Evolutionary conservation across 106 monocot genomes (phyloP).

Genomic region (Allium fistulosum): DNA sequence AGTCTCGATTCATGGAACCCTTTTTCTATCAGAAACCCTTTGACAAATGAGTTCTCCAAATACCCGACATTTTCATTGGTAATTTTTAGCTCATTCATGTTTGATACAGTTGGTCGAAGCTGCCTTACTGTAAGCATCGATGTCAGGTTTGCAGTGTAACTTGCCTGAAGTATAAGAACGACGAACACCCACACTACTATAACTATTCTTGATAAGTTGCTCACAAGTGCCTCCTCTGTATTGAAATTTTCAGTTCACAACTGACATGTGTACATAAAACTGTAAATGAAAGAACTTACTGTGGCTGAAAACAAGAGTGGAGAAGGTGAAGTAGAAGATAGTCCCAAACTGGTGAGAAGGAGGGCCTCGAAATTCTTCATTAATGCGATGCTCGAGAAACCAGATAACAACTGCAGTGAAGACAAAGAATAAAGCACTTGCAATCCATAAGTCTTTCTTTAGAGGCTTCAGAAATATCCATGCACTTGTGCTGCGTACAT

Average conservation of each 20-base stretch:
- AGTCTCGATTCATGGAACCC: constrained; percentile 12
- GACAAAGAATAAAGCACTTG: constrained; percentile 31
- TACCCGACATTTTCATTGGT: constrained; percentile 3
- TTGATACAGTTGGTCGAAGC: constrained; percentile 9
- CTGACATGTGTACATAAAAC: too few relatives aligned
- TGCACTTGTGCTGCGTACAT: constrained; percentile 9
- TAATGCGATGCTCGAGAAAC: constrained; percentile 49
- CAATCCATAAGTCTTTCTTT: constrained; percentile 16
- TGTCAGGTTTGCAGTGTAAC: constrained; percentile 37
- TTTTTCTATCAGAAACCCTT: constrained; percentile 4
- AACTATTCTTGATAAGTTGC: constrained; percentile 15
- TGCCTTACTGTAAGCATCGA: constrained; percentile 36
- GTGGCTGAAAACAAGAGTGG: constrained; percentile 51
- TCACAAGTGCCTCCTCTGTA: constrained; percentile 14
- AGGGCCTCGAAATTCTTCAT: constrained; percentile 33
- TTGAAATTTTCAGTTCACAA: neutral
- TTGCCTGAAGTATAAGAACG: constrained; percentile 27
- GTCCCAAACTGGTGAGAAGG: constrained; percentile 28
- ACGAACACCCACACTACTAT: constrained; percentile 36
- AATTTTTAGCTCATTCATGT: constrained; percentile 10
- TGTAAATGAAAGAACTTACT: constrained; percentile 4
- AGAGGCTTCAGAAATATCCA: constrained; percentile 27
- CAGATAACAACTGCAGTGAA: constrained; percentile 40
- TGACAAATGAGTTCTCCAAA: constrained; percentile 10
- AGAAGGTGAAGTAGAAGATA: constrained; percentile 50